A percentile compares a stretch with the other conserved stretches of the same genome.
Evolutionary conservation across 345 rosid species (phyloP).

Genomic region (Linum tenue): DNA sequence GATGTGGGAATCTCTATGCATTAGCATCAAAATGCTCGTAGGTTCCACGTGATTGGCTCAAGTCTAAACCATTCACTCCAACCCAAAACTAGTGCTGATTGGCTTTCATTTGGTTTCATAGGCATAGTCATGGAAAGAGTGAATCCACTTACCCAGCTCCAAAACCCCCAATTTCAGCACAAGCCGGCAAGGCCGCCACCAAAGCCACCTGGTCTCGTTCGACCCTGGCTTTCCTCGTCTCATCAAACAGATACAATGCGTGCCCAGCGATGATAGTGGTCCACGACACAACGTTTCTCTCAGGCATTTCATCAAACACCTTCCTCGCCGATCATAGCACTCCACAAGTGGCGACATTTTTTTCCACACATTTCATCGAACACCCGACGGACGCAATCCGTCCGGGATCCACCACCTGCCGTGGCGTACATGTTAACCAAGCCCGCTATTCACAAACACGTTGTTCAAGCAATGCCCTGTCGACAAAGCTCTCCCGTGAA

Average conservation of each 20-base stretch:
- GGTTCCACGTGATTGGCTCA: no score
- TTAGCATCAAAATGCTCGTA: no score
- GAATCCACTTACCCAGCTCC: constrained; percentile 33
- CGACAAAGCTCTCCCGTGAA: constrained; percentile 35
- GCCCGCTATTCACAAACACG: constrained; percentile 30
- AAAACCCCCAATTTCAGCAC: constrained; percentile 36
- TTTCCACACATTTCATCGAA: constrained; percentile 34
- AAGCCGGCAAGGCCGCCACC: constrained; percentile 31
- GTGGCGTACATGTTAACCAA: constrained; percentile 37
- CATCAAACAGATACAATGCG: constrained; percentile 26
- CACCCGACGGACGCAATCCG: constrained; percentile 20
- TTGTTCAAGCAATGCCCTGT: constrained; percentile 28
- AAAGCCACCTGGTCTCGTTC: constrained; percentile 28
- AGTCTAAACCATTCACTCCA: no score
- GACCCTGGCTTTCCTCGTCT: constrained; percentile 29
- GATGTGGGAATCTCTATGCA: background rate
- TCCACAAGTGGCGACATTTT: constrained; percentile 37
- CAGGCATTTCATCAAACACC: constrained; percentile 30
- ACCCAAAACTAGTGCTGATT: no score
- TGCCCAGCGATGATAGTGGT: constrained; percentile 31
- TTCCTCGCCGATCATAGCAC: constrained; percentile 25
- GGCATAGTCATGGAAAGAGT: constrained; percentile 4
- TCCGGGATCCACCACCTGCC: constrained; percentile 3
- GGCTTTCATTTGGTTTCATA: no score
- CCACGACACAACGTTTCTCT: constrained; percentile 38